phyloP scores from a whole-genome alignment of 306 rosid species.

The Cicer arietinum region DNA sequence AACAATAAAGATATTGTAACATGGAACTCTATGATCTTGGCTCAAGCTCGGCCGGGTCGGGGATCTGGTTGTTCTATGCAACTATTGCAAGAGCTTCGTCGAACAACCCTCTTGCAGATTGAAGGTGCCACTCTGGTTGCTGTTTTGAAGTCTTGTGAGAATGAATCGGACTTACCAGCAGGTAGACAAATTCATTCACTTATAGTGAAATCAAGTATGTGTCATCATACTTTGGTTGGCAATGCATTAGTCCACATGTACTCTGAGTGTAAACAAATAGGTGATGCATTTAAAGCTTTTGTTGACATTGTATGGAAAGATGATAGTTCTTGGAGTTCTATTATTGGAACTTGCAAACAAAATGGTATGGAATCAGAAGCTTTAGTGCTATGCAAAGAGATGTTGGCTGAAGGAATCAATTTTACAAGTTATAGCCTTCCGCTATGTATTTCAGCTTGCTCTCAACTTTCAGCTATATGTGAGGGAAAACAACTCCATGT shows the following conservation, averaged over 20 bases:
- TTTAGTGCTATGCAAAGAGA: constrained; percentile 54
- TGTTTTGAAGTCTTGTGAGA: constrained; percentile 57
- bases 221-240: constrained; percentile 51
- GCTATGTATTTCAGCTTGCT: constrained; percentile 54
- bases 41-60: constrained; percentile 44
- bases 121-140: constrained; percentile 51
- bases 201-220: constrained; percentile 46
- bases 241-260: constrained; percentile 63
- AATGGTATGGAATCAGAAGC: constrained; percentile 56
- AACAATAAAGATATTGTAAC: constrained; percentile 57
- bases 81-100: constrained; percentile 50
- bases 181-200: constrained; percentile 59
- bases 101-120: constrained; percentile 41
- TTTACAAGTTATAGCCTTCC: constrained; percentile 66
- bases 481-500: constrained; percentile 54
- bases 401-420: constrained; percentile 53
- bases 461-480: constrained; percentile 49
- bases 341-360: constrained; percentile 56
- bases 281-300: constrained; percentile 51
- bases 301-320: constrained; percentile 51
- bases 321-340: constrained; percentile 61
- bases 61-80: constrained; percentile 53
- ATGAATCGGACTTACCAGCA: constrained; percentile 47
- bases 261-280: constrained; percentile 51
- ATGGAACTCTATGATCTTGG: constrained; percentile 60